Evolutionary conservation across 768 basidiomycete genomes (phyloP).

Genomic region (Boletus subcaerulescens): DNA sequence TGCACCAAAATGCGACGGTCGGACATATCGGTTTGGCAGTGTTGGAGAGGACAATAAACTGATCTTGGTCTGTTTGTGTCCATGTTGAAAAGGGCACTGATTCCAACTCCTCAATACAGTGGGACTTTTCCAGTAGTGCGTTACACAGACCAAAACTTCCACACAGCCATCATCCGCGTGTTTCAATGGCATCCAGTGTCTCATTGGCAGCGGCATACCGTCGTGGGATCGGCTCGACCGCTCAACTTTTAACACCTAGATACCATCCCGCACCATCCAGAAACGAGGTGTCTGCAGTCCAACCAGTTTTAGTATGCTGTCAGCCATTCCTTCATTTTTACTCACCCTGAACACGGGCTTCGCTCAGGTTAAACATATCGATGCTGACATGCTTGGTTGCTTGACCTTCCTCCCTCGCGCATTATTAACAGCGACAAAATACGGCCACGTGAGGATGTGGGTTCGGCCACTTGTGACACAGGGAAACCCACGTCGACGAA

Average conservation of each 20-base stretch:
- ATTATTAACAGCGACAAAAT: slow-evolving; percentile 75
- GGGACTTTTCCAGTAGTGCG: slow-evolving; percentile 91
- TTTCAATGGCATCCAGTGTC: slow-evolving; percentile 75
- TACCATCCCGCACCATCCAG: slow-evolving; percentile 90
- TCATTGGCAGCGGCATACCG: slow-evolving; percentile 68
- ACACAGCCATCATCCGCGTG: slow-evolving; percentile 66
- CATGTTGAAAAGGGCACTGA: background rate
- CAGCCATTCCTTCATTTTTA: background rate
- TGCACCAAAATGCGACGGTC: slow-evolving; percentile 78
- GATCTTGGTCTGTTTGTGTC: slow-evolving; percentile 59
- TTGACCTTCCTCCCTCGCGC: slow-evolving; percentile 77
- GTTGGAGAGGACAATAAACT: slow-evolving; percentile 97
- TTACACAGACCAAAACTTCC: slow-evolving; percentile 85
- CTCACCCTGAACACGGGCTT: background rate
- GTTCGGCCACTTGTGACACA: slow-evolving; percentile 61
- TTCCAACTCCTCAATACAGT: slow-evolving; percentile 44
- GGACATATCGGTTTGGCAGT: slow-evolving; percentile 92
- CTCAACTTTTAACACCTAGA: slow-evolving; percentile 52
- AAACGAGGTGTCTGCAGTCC: slow-evolving; percentile 86
- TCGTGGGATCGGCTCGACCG: slow-evolving; percentile 53
- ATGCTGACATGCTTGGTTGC: slow-evolving; percentile 72
- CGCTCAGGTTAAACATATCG: slow-evolving; percentile 72
- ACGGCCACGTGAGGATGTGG: slow-evolving; percentile 82
- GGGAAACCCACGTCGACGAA: slow-evolving; percentile 24
- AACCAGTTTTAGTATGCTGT: slow-evolving; percentile 76